These are phyloP conservation scores for Plasmopara halstedii DNA, from an alignment of 352 stramenopile genomes.

Conservation along the genomic window DNA sequence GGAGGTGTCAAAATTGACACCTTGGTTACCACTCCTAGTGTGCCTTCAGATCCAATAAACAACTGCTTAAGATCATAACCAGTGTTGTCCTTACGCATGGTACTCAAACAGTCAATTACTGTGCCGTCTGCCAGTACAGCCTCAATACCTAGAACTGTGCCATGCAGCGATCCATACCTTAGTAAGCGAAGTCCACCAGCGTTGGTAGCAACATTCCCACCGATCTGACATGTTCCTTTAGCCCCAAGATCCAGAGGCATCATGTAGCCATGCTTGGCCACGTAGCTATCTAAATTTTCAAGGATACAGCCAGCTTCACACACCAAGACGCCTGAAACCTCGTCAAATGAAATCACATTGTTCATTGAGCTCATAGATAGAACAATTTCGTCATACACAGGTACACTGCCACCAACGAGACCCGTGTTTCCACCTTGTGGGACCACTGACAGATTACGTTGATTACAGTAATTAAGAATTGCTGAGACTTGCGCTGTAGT, in stretches of 20 bases:
- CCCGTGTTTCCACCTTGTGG: slow-evolving; percentile 96
- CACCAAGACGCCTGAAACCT: slow-evolving; percentile 70
- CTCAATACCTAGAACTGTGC: slow-evolving; percentile 91
- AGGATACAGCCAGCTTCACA: slow-evolving; percentile 92
- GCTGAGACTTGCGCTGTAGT: slow-evolving; percentile 82
- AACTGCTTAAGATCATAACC: slow-evolving; percentile 96
- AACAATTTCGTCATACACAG: slow-evolving; percentile 91
- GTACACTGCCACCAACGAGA: slow-evolving; percentile 91
- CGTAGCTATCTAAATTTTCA: slow-evolving; percentile 87
- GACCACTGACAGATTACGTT: slow-evolving; percentile 85
- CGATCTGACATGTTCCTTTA: slow-evolving; percentile 97
- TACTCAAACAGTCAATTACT: slow-evolving; percentile 87
- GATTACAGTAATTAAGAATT: slow-evolving; percentile 91
- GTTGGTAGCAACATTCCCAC: slow-evolving; percentile 94
- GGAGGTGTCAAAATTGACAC: slow-evolving; percentile 28
- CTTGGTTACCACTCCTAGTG: slow-evolving; percentile 90
- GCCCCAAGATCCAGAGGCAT: slow-evolving; percentile 95
- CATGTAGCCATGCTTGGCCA: slow-evolving; percentile 80
- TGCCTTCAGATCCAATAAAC: slow-evolving; percentile 96
- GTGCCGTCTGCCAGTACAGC: slow-evolving; percentile 90
- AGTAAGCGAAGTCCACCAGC: slow-evolving; percentile 92
- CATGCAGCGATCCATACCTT: slow-evolving; percentile 93
- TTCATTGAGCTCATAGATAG: slow-evolving; percentile 90
- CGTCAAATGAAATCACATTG: slow-evolving; percentile 88
- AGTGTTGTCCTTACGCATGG: slow-evolving; percentile 97